A percentile compares a stretch with the other conserved stretches of the same genome.
phyloP scores from a whole-genome alignment of 768 basidiomycete species.

The Termitomyces heimii region DNA sequence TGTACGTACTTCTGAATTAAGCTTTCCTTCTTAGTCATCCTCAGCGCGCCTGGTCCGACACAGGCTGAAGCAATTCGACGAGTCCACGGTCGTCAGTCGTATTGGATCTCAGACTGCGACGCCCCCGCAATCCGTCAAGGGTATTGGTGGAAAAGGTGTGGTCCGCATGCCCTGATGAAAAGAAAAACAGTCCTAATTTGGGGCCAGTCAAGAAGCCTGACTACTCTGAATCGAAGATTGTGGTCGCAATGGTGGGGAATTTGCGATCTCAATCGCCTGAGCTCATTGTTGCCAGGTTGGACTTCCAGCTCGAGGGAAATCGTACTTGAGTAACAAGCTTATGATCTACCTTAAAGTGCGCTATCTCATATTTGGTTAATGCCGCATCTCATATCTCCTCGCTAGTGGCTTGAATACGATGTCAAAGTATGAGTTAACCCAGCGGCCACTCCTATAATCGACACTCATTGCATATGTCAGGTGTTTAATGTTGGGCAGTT shows the following conservation, averaged over 20 bases:
- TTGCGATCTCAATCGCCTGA: neutral
- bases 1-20: slow-evolving; percentile 35
- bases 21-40: neutral
- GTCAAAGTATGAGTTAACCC: slow-evolving; percentile 60
- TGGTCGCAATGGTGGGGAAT: slow-evolving; percentile 82
- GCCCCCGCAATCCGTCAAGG: slow-evolving; percentile 78
- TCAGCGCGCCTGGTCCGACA: neutral
- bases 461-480: slow-evolving; percentile 27
- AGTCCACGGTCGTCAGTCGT: slow-evolving; percentile 65
- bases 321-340: slow-evolving; percentile 96
- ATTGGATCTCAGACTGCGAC: slow-evolving; percentile 70
- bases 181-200: slow-evolving; percentile 2
- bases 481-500: slow-evolving; percentile 99
- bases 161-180: neutral
- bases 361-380: neutral
- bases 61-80: slow-evolving; percentile 78
- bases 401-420: slow-evolving; percentile 96
- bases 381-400: slow-evolving; percentile 8
- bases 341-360: slow-evolving; percentile 90
- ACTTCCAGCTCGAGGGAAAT: slow-evolving; percentile 96
- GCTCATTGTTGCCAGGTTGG: slow-evolving; percentile 59
- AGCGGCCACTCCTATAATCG: neutral
- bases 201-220: slow-evolving; percentile 87
- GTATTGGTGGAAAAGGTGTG: slow-evolving; percentile 84
- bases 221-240: slow-evolving; percentile 98